A percentile compares a stretch with the other conserved stretches of the same genome.
These are phyloP conservation scores for Gastrodia elata DNA, from an alignment of 106 monocot species.

Conservation along the genomic window DNA sequence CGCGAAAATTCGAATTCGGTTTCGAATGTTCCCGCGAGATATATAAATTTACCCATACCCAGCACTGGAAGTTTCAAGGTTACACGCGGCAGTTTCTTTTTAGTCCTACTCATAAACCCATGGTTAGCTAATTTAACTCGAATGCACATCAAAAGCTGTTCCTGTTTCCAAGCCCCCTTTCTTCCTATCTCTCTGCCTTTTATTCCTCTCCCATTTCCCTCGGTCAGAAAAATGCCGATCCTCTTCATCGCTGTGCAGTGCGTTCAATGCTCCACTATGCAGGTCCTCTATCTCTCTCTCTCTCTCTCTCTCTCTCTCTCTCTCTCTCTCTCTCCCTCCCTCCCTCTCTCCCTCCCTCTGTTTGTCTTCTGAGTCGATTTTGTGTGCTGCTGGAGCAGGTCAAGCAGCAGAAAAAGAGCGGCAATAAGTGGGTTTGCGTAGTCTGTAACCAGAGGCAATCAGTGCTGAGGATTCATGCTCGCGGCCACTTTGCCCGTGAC, in stretches of 20 bases:
- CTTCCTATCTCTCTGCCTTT: neutral
- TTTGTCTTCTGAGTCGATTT: neutral
- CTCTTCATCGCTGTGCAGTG: conserved; percentile 44
- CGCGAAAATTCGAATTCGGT: no score
- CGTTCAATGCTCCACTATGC: conserved; percentile 44
- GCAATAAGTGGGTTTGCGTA: conserved; percentile 49
- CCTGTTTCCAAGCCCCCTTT: no score
- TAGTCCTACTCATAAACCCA: no score
- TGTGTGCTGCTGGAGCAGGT: conserved; percentile 17
- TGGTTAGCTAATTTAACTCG: no score
- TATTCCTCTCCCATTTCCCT: neutral
- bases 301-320: neutral
- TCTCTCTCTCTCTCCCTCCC: neutral
- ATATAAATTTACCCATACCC: no score
- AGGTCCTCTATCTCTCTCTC: conserved; percentile 20
- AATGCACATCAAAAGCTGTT: no score
- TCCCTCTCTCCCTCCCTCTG: neutral
- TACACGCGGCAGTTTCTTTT: no score
- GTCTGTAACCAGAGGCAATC: conserved; percentile 51
- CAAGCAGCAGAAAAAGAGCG: conserved; percentile 50
- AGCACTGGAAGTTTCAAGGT: no score
- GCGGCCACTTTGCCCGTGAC: conserved; percentile 29
- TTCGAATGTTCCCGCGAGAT: no score
- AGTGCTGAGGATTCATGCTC: conserved; percentile 31
- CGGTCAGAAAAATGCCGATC: conserved; percentile 15